A percentile compares a stretch with the other conserved stretches of the same genome.
Conservation (phyloP, 371 early-diverging fungal genomes). For the Batrachochytrium dendrobatidis region DNA sequence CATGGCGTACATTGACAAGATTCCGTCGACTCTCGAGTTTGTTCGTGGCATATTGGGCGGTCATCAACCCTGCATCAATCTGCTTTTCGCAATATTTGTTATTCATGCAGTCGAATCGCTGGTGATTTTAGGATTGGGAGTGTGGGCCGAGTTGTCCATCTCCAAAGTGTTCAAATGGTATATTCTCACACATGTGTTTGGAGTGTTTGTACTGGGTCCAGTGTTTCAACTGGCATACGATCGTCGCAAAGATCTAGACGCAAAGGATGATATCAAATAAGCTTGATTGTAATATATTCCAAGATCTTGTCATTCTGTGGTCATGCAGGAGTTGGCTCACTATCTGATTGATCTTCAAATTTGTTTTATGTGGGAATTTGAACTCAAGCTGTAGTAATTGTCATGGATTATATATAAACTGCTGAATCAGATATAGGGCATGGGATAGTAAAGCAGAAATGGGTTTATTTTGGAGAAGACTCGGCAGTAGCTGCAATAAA, state of each 20-base stretch:
- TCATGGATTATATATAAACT: neutral
- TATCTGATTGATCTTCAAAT: neutral
- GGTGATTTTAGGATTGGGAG: neutral
- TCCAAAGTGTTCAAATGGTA: neutral
- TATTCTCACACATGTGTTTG: neutral
- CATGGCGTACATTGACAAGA: neutral
- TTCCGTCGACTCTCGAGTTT: neutral
- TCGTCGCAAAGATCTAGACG: neutral
- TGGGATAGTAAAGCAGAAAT: neutral
- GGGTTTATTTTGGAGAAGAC: too few relatives aligned
- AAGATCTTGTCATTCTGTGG: neutral
- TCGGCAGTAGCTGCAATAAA: too few relatives aligned
- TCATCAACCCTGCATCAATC: neutral
- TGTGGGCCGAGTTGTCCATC: neutral
- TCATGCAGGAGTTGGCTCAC: neutral
- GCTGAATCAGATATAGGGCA: neutral
- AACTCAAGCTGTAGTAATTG: neutral
- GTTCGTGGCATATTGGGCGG: neutral
- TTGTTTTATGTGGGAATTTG: too few relatives aligned
- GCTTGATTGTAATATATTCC: neutral
- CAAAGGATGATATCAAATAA: neutral
- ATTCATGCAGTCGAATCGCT: neutral
- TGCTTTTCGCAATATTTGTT: neutral
- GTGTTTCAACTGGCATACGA: neutral
- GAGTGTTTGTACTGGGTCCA: neutral